Evolutionary conservation across 495 filamentous ascomycete genomes (phyloP), one percentile per base, ranked within the genome.

Genomic region (Penicillium ucsense): DNA sequence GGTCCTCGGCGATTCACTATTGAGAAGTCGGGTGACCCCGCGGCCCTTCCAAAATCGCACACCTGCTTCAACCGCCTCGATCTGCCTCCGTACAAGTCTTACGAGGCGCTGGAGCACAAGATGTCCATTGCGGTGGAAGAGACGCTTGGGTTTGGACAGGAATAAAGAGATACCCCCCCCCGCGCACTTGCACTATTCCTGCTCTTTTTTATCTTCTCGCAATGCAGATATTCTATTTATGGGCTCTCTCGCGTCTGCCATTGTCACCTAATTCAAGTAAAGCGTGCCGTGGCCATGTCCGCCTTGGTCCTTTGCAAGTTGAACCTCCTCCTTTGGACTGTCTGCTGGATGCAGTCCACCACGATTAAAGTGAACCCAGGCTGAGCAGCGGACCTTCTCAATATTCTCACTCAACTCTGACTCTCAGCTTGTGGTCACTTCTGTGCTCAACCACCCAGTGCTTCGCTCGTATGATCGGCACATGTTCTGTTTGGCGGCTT

Each of bases 1-100:
- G 92, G 92, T 9, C 92, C 92, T 8, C 74, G 94, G 64, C 72
- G 92, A 35, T 99, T 99, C 60, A 99, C 92, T 5, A 96, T 99
- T 61, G 92, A 99, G 67, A 97, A 97, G 70, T 87, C 89, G 35
- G 92, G 92, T 28, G 91, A 96, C 59, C 75, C 87, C 44, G 76
- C 64, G 30, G 94, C 95, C 51, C 69, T 99, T 55, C 92, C 92
- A 33, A 99, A 99, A 69, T 89, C 88, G 42, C 92, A 99, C 64
- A 99, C 92, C 50, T 99, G 92, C 67, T 98, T 98, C 76, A 98
- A 98, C 63, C 91, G 92, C 50, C 77, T 99, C 51, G 92, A 99
- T 68, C 77, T 99, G 9, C 92, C 92, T 10, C 83, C 89, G 36
- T 99, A 99, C 62, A 95, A 95, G 73, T 77, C 74, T 6, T 77